A percentile compares a stretch with the other conserved stretches of the same genome.
These are phyloP conservation scores for Raddia distichophylla DNA, from an alignment of 176 grass and related monocot species.

Conservation along the genomic window DNA sequence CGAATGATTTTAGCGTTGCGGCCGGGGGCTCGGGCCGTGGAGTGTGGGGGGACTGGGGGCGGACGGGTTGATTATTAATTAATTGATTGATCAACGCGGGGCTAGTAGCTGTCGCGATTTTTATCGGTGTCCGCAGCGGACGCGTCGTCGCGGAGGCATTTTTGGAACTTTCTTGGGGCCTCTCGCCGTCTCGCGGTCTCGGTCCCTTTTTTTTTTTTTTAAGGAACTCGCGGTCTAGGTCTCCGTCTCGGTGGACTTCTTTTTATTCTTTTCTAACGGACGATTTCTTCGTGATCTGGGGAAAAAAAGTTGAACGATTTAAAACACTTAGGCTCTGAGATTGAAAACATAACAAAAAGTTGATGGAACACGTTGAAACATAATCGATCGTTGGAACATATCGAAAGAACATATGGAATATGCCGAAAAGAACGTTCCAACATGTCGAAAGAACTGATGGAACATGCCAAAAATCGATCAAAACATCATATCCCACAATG, in stretches of 20 bases:
- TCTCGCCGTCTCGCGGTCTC: background rate
- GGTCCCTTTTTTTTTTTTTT: background rate
- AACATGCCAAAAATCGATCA: no score
- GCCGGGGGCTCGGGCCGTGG: slow-evolving; percentile 2
- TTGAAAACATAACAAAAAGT: no score
- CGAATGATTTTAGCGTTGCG: slow-evolving; percentile 31
- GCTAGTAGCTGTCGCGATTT: slow-evolving; percentile 27
- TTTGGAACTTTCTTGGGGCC: slow-evolving; percentile 37
- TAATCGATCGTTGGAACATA: no score
- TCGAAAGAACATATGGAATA: no score
- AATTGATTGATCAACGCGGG: slow-evolving; percentile 28
- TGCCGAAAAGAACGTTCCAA: no score
- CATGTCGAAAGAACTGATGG: no score
- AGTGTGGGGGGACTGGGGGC: background rate
- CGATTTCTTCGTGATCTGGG: no score
- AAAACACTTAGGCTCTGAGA: no score
- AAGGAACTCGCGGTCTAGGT: background rate
- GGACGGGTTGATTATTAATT: background rate
- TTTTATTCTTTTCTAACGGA: no score
- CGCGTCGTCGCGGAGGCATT: slow-evolving; percentile 43
- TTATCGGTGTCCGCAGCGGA: slow-evolving; percentile 48
- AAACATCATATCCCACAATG: no score
- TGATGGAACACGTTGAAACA: no score
- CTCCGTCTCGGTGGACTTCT: background rate
- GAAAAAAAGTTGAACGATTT: no score